Evolutionary conservation across 768 basidiomycete genomes (phyloP).

Genomic region (Filobasidium floriforme): DNA sequence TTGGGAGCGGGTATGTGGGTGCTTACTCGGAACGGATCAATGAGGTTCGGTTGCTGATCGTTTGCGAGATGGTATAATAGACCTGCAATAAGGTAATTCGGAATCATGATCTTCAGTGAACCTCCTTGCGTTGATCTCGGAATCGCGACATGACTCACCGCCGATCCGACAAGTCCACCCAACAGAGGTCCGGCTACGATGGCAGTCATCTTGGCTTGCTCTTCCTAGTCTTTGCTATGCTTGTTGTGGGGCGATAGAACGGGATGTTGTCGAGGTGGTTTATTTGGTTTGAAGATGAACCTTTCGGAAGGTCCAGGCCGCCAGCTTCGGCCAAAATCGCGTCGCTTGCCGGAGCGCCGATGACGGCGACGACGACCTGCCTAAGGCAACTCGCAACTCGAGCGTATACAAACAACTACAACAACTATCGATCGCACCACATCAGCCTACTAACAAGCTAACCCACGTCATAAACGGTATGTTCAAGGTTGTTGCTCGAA

Average conservation of each 20-base stretch:
- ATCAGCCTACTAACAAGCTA: too few relatives aligned
- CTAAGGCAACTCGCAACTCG: too few relatives aligned
- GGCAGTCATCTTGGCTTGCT: too few relatives aligned
- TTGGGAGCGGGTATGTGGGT: not conserved
- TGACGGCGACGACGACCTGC: not conserved
- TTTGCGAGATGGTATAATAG: slow-evolving; percentile 15
- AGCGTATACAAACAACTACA: too few relatives aligned
- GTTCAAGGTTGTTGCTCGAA: too few relatives aligned
- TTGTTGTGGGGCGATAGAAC: not conserved
- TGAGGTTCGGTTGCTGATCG: slow-evolving; percentile 6
- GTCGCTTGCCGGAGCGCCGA: not conserved
- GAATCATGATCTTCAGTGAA: not conserved
- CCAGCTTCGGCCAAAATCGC: not conserved
- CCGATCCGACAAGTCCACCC: slow-evolving; percentile 12
- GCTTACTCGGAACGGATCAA: slow-evolving; percentile 10
- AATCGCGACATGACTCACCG: not conserved
- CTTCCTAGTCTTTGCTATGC: too few relatives aligned
- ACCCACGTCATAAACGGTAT: too few relatives aligned
- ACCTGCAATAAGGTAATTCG: not conserved
- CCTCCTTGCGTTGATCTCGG: not conserved
- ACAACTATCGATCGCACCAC: too few relatives aligned
- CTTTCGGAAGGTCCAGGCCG: too few relatives aligned
- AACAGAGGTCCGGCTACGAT: slow-evolving; percentile 4
- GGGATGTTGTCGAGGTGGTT: too few relatives aligned
- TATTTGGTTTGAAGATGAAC: too few relatives aligned